Base-by-base conservation (phyloP, 1,139 yeast species). In the Zygosaccharomyces sapae region DNA sequence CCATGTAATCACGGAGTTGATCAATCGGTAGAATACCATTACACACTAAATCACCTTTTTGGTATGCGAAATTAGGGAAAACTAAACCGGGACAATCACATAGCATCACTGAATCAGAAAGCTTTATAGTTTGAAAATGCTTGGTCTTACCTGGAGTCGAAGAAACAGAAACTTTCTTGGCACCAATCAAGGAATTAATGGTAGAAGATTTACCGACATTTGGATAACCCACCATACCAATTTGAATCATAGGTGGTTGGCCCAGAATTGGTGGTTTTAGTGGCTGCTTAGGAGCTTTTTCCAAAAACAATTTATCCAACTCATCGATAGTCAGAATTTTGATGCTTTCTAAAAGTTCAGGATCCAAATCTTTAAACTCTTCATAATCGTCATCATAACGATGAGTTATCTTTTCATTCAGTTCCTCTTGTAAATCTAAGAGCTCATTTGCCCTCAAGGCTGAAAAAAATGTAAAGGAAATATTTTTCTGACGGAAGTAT, bases 31-130 rank as follows among this genome's bases (percentile, higher is more conserved):
- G 75, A 8, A 94, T 96, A 76, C 99, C 99, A 63, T 89, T 88
- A 72, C 97, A 89, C 0, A 94, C 98, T 61, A 94, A 78, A 62
- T 94, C 99, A 58, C 96, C 97, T 62, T 90, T 89, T 22, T 97
- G 87, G 65, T 86, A 86, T 16, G 98, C 97, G 67, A 92, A 94
- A 64, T 92, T 94, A 31, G 99, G 98, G 74, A 94, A 94, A 19
- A 94, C 99, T 56, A 94, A 76, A 76, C 99, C 99, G 2, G 99
- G 99, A 75, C 99, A 94, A 76, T 94, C 99, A 70, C 98, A 92
- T 46, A 94, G 75, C 56, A 88, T 76, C 6, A 92, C 95, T 39
- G 84, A 76, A 43, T 85, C 86, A 0, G 96, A 81, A 41, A 94
- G 76, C 61, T 83, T 80, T 53, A 94, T 89, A 1, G 99, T 94